phyloP scores from a whole-genome alignment of 1,284 basidiomycete species.

The Naganishia sp. region DNA sequence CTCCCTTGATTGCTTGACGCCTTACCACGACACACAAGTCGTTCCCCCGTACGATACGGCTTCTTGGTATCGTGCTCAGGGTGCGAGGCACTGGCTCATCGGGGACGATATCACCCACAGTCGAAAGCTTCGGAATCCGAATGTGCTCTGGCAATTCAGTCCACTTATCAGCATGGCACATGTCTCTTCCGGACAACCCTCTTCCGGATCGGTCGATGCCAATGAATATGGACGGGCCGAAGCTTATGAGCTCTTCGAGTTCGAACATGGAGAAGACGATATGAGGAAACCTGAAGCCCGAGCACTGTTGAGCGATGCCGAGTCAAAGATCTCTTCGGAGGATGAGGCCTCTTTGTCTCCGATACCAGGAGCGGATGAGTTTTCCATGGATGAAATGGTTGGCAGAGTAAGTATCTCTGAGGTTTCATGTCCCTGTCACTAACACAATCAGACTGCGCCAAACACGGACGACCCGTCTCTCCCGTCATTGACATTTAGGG shows the following conservation, averaged over 20 bases:
- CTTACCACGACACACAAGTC: too few species aligned
- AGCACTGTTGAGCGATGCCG: conserved; percentile 18
- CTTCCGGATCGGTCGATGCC: not conserved
- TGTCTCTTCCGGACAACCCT: not conserved
- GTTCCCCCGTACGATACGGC: too few species aligned
- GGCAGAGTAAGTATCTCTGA: conserved; percentile 17
- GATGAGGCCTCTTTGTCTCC: too few species aligned
- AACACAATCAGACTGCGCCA: conserved; percentile 51
- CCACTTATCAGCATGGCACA: conserved; percentile 11
- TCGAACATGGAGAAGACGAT: conserved; percentile 33
- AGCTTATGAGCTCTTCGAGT: conserved; percentile 46
- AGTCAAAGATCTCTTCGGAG: conserved; percentile 11
- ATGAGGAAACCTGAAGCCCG: conserved; percentile 29
- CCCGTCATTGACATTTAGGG: conserved; percentile 58
- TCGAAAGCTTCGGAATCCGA: too few species aligned
- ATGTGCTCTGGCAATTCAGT: not conserved
- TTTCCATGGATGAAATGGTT: conserved; percentile 32
- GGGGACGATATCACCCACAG: too few species aligned
- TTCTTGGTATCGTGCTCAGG: too few species aligned
- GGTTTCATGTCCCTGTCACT: not conserved
- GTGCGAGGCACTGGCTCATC: too few species aligned
- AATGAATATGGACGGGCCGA: conserved; percentile 40
- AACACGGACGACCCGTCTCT: conserved; percentile 59
- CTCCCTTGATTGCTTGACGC: too few species aligned
- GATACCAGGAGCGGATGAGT: conserved; percentile 28